These are phyloP conservation scores for Eimeria praecox DNA, from an alignment of 169 alveolate genomes.

Conservation along the genomic window DNA sequence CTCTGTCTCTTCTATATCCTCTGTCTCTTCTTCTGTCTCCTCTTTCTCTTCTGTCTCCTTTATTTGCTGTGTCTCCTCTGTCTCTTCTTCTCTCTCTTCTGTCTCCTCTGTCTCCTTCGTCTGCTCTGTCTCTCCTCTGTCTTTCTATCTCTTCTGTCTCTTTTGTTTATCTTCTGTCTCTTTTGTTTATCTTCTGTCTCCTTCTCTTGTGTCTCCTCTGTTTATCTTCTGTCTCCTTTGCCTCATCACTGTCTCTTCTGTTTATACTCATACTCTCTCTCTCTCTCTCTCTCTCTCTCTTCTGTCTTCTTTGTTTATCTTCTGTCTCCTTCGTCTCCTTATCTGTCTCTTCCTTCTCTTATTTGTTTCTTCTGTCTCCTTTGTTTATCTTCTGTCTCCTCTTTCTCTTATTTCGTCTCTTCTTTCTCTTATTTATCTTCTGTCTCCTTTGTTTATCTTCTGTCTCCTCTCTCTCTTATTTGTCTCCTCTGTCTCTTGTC, in stretches of 20 bases:
- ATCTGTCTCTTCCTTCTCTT: background rate
- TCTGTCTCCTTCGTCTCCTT: background rate
- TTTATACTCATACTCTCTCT: no score
- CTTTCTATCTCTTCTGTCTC: background rate
- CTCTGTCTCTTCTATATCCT: background rate
- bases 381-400: no score
- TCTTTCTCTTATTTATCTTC: background rate
- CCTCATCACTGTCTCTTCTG: background rate
- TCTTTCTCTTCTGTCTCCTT: no score
- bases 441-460: background rate
- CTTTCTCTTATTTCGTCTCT: background rate
- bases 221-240: background rate
- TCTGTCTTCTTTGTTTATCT: background rate
- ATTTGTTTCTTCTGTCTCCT: background rate
- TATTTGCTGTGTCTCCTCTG: background rate
- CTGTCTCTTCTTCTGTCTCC: background rate
- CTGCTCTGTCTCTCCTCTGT: no score
- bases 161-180: background rate
- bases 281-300: background rate
- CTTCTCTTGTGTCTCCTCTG: background rate
- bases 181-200: background rate
- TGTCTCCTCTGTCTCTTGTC: no score
- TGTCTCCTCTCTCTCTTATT: background rate
- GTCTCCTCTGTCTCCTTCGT: background rate
- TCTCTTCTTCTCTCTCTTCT: background rate